phyloP scores from a whole-genome alignment of 352 stramenopile genomes.

The Paralagenidium karlingii region DNA sequence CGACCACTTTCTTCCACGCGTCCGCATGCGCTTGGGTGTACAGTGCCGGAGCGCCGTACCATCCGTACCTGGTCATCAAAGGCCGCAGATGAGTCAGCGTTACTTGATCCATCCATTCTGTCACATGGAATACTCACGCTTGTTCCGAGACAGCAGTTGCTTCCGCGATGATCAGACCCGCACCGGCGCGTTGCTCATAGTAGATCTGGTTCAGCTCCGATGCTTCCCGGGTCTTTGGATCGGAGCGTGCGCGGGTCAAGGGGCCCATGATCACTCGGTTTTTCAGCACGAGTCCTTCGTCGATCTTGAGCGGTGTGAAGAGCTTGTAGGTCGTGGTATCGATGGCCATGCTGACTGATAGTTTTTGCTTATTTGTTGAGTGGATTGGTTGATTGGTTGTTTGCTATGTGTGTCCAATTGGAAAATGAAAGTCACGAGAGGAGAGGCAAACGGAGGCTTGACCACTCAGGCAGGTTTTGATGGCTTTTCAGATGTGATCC shows the following conservation, averaged over 20 bases:
- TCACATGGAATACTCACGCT: conserved; percentile 20
- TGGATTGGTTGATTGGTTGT: no score
- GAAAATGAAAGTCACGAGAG: no score
- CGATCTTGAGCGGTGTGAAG: conserved; percentile 13
- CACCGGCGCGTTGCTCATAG: conserved; percentile 12
- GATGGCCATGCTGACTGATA: background rate
- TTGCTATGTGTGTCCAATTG: no score
- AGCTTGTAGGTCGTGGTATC: conserved; percentile 15
- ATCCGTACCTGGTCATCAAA: conserved; percentile 16
- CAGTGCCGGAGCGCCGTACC: conserved; percentile 16
- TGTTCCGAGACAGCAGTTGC: conserved; percentile 2
- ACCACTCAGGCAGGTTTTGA: no score
- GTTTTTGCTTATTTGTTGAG: no score
- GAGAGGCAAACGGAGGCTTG: no score
- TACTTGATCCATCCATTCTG: conserved; percentile 25
- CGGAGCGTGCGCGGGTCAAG: background rate
- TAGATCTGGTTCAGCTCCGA: conserved; percentile 22
- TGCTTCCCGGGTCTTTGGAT: background rate
- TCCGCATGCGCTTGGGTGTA: conserved; percentile 21
- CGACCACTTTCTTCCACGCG: conserved; percentile 11
- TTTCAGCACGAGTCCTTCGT: background rate
- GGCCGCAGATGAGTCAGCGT: no score
- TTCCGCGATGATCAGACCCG: conserved; percentile 20
- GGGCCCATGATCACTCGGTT: conserved; percentile 1
- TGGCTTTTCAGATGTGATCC: no score